These are phyloP conservation scores for Leccinum sublutescens DNA, from an alignment of 768 basidiomycete genomes.

Conservation along the genomic window DNA sequence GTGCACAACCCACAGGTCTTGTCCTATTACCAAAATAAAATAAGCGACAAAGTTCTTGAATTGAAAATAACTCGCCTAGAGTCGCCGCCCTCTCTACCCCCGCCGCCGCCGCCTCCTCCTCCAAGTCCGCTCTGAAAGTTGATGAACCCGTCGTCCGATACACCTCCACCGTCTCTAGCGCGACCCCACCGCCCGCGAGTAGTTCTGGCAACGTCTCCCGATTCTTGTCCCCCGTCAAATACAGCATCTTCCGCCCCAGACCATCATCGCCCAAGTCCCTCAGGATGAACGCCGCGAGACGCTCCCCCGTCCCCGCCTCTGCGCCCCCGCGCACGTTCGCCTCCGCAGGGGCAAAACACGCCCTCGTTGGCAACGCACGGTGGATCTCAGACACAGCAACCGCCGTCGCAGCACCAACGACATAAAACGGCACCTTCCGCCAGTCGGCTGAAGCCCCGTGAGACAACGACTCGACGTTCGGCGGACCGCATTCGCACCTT, in stretches of 20 bases:
- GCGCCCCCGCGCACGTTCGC: conserved; percentile 40
- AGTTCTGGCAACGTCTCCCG: conserved; percentile 60
- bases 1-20: conserved; percentile 65
- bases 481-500: conserved; percentile 10
- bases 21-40: background rate
- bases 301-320: conserved; percentile 64
- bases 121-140: conserved; percentile 47
- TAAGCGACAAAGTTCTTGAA: background rate
- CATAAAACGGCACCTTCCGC: conserved; percentile 69
- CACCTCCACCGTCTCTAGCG: conserved; percentile 55
- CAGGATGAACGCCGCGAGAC: conserved; percentile 64
- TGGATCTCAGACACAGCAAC: conserved; percentile 36
- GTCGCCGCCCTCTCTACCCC: conserved; percentile 29
- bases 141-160: conserved; percentile 65
- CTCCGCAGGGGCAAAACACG: conserved; percentile 30
- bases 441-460: conserved; percentile 40
- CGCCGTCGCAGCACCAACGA: conserved; percentile 69
- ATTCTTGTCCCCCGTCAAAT: conserved; percentile 88
- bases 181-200: conserved; percentile 44
- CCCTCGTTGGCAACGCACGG: conserved; percentile 37
- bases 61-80: conserved; percentile 22
- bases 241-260: conserved; percentile 44
- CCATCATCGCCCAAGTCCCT: conserved; percentile 22
- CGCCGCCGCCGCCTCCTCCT: conserved; percentile 31
- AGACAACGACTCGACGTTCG: background rate